Evolutionary conservation across 495 filamentous ascomycete genomes (phyloP), one percentile per base, ranked within the genome.

Genomic region (Ramalina peruviana): DNA sequence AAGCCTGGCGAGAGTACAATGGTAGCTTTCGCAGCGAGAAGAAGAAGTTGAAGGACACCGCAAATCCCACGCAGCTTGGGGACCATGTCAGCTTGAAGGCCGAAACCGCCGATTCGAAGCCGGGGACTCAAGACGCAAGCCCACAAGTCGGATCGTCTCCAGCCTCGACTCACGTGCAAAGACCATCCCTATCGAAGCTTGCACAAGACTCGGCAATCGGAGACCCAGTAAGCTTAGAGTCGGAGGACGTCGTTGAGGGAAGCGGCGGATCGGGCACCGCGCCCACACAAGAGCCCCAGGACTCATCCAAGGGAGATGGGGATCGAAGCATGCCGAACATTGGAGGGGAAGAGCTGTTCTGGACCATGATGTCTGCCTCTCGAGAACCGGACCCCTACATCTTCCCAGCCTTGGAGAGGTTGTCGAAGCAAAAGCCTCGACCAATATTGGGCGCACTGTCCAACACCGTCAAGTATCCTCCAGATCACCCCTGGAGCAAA

Each of bases 381-480:
- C 71, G 81, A 1, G 64, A 67, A 0, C 80, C 84, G 6, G 90
- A 98, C 62, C 86, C 85, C 27, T 83, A 79, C 67, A 89, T 98
- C 81, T 84, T 78, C 49, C 87, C 87, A 1, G 88, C 88, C 17
- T 70, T 97, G 49, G 72, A 68, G 6, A 36, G 49, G 6, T 42
- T 54, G 11, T 25, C 16, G 11, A 50, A 50, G 11, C 42, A 53
- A 12, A 76, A 71, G 11, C 78, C 81, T 16, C 65, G 69, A 50
- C 88, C 81, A 56, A 73, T 90, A 30, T 62, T 97, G 19, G 89
- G 79, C 0, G 92, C 89, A 6, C 65, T 97, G 47, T 86, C 80
- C 51, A 98, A 98, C 62, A 96, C 93, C 0, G 76, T 89, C 33
- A 81, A 84, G 27, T 90, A 87, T 64, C 84, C 86, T 1, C 67